phyloP scores from a whole-genome alignment of 2,329 filamentous ascomycete species.

The Drechslerella coelobrocha region DNA sequence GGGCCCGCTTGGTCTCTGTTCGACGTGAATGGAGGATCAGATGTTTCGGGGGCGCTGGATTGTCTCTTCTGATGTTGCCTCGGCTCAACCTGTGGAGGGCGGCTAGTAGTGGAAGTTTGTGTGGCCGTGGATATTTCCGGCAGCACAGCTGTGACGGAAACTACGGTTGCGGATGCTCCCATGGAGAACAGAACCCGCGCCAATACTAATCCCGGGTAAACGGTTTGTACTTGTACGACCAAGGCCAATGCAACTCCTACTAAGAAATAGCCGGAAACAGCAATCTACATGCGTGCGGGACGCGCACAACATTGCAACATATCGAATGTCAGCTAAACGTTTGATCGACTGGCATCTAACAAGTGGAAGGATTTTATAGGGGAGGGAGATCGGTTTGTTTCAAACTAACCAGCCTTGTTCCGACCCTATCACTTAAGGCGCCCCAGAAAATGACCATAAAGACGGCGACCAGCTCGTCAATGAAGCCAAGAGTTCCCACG shows the following conservation, averaged over 20 bases:
- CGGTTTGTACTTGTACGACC: slow-evolving; percentile 83
- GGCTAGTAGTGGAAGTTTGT: not conserved
- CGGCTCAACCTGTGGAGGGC: slow-evolving; percentile 9
- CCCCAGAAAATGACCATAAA: slow-evolving; percentile 83
- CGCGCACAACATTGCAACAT: slow-evolving; percentile 15
- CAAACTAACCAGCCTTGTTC: slow-evolving; percentile 65
- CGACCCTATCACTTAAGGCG: slow-evolving; percentile 75
- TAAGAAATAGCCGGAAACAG: slow-evolving; percentile 79
- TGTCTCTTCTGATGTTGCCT: slow-evolving; percentile 21
- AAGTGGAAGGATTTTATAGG: not conserved
- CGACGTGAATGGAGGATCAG: slow-evolving; percentile 21
- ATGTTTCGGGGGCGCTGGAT: slow-evolving; percentile 15
- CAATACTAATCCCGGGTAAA: slow-evolving; percentile 87
- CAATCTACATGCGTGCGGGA: slow-evolving; percentile 58
- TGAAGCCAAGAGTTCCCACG: slow-evolving; percentile 83
- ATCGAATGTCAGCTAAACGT: slow-evolving; percentile 3
- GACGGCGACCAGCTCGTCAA: slow-evolving; percentile 80
- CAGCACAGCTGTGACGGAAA: slow-evolving; percentile 80
- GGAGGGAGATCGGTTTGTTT: not conserved
- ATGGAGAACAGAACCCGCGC: slow-evolving; percentile 86
- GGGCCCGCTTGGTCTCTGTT: slow-evolving; percentile 32
- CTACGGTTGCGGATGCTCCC: slow-evolving; percentile 76
- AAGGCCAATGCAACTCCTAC: slow-evolving; percentile 78
- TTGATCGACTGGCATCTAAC: not conserved
- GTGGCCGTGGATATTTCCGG: slow-evolving; percentile 68